Evolutionary conservation across 2,329 filamentous ascomycete species (phyloP).

Genomic region (Zarea fungicola): DNA sequence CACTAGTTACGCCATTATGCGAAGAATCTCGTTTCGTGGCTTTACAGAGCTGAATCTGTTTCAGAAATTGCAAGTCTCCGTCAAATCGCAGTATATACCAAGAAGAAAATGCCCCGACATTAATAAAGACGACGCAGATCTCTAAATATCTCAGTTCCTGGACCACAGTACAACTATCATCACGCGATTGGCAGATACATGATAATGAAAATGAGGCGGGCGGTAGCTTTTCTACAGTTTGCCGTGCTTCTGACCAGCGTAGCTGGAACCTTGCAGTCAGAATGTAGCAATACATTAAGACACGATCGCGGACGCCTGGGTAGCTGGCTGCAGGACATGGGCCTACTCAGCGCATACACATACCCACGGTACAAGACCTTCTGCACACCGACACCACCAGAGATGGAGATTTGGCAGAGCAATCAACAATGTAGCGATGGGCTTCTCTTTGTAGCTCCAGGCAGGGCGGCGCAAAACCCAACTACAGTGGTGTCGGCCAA

Average conservation of each 20-base stretch:
- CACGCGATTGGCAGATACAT: neutral
- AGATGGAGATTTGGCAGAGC: slow-evolving; percentile 25
- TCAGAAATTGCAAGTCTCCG: too few species aligned
- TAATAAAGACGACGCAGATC: too few species aligned
- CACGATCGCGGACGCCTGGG: neutral
- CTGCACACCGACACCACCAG: slow-evolving; percentile 21
- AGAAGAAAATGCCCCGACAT: too few species aligned
- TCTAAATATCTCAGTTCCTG: too few species aligned
- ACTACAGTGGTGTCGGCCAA: slow-evolving; percentile 15
- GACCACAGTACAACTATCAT: too few species aligned
- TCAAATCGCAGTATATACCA: too few species aligned
- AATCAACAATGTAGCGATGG: slow-evolving; percentile 32
- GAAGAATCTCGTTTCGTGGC: too few species aligned
- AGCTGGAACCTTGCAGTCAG: neutral
- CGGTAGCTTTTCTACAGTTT: neutral
- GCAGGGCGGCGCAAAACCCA: slow-evolving; percentile 18
- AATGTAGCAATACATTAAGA: neutral
- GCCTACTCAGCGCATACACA: neutral
- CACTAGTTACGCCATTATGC: too few species aligned
- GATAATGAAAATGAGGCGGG: neutral
- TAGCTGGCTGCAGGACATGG: neutral
- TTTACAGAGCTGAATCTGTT: too few species aligned
- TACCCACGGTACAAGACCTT: slow-evolving; percentile 2
- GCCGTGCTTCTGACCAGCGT: neutral
- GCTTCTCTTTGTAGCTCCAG: slow-evolving; percentile 34